Evolutionary conservation across 1,139 yeast species (phyloP).

Genomic region (Sugiyamaella grinbergsii): DNA sequence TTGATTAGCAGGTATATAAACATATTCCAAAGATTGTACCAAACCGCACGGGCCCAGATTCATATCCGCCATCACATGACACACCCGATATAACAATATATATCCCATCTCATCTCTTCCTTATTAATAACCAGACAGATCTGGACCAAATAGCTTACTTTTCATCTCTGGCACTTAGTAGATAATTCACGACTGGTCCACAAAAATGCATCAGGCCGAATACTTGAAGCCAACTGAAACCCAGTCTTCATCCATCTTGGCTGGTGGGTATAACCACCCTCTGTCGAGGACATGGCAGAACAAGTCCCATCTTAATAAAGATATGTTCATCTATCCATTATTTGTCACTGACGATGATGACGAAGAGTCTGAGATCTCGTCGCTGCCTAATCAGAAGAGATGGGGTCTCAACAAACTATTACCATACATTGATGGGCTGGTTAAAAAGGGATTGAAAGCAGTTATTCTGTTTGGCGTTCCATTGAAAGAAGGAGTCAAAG

Average conservation of each 20-base stretch:
- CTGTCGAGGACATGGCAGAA: conserved; percentile 88
- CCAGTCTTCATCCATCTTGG: conserved; percentile 72
- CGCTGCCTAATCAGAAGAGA: conserved; percentile 86
- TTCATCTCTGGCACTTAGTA: no score
- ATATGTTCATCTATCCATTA: conserved; percentile 90
- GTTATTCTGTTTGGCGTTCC: conserved; percentile 95
- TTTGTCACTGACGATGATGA: conserved; percentile 82
- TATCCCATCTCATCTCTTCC: no score
- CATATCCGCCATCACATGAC: no score
- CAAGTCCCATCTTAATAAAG: conserved; percentile 76
- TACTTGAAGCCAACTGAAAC: conserved; percentile 49
- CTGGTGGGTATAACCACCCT: conserved; percentile 95
- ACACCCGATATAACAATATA: no score
- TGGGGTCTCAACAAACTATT: conserved; percentile 80
- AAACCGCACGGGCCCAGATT: no score
- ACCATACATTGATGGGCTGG: conserved; percentile 68
- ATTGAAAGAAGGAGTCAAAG: conserved; percentile 71
- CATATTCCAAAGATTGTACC: no score
- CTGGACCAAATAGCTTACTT: no score
- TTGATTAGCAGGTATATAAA: no score
- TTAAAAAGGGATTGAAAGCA: conserved; percentile 78
- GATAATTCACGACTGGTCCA: no score
- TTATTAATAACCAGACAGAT: no score
- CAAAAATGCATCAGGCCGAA: conserved; percentile 19
- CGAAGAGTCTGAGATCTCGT: conserved; percentile 70